These are phyloP conservation scores for Euphrasia arctica DNA, from an alignment of 305 asterid genomes.

Conservation along the genomic window DNA sequence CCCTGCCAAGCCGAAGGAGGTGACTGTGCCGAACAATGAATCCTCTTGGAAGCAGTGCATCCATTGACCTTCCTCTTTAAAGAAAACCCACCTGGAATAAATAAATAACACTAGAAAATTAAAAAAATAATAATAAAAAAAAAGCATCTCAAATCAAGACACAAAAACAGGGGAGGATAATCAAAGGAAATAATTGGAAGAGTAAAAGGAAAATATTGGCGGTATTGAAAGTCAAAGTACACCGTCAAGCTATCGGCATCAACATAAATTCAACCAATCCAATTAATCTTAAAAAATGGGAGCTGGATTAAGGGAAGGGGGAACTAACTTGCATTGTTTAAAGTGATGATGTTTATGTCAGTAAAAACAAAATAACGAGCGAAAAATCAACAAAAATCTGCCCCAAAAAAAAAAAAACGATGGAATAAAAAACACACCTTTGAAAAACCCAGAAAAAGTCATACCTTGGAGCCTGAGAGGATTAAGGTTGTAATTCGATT, in stretches of 20 bases:
- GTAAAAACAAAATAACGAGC: conserved; percentile 11
- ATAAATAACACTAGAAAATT: not conserved
- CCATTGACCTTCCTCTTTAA: conserved; percentile 60
- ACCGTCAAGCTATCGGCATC: conserved; percentile 25
- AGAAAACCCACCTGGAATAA: conserved; percentile 55
- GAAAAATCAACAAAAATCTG: conserved; percentile 1
- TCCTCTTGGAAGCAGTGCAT: conserved; percentile 42
- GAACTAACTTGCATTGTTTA: not conserved
- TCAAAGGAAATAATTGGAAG: not conserved
- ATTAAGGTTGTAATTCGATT: conserved; percentile 50
- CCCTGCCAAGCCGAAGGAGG: conserved; percentile 99
- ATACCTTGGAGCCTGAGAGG: conserved; percentile 68
- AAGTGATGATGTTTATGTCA: conserved; percentile 13
- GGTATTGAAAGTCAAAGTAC: conserved; percentile 29
- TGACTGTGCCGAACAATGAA: conserved; percentile 61
- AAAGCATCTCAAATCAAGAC: conserved; percentile 9
- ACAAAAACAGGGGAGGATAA: not conserved
- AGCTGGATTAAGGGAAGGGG: not conserved
- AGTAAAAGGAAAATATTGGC: not conserved
- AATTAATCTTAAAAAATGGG: conserved; percentile 8
- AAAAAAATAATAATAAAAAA: conserved; percentile 15
- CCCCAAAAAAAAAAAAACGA: not conserved
- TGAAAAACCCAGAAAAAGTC: conserved; percentile 11
- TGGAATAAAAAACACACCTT: not conserved
- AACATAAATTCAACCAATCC: conserved; percentile 12